Conservation (phyloP, 2,329 filamentous ascomycete genomes). For the Trichoderma arundinaceum region DNA sequence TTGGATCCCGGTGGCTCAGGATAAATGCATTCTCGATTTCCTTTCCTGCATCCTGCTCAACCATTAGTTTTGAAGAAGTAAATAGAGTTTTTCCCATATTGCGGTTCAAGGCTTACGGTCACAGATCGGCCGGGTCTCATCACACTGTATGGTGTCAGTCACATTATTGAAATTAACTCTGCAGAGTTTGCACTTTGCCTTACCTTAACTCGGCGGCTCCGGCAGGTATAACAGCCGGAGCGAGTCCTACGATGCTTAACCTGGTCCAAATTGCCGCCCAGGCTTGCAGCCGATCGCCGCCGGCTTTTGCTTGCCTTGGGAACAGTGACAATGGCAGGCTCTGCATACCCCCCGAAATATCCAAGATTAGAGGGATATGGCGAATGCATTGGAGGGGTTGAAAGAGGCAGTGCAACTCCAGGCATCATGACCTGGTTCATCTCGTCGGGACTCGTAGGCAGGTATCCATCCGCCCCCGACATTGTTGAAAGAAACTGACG, state of each 20-base stretch:
- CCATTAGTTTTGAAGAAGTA: conserved; percentile 28
- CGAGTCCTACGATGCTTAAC: conserved; percentile 93
- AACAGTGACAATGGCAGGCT: conserved; percentile 55
- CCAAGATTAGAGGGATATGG: conserved; percentile 53
- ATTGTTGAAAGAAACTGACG: conserved; percentile 61
- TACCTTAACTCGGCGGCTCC: conserved; percentile 84
- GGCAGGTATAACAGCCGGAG: conserved; percentile 92
- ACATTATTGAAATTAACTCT: conserved; percentile 14
- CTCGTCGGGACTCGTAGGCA: conserved; percentile 49
- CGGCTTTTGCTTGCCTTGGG: conserved; percentile 57
- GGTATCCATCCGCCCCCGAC: conserved; percentile 52
- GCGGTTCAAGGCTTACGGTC: conserved; percentile 62
- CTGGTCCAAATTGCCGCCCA: conserved; percentile 62
- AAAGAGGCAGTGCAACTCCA: conserved; percentile 41
- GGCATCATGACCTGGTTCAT: conserved; percentile 47
- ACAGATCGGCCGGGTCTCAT: conserved; percentile 85
- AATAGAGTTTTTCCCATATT: conserved; percentile 19
- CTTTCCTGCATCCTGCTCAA: conserved; percentile 82
- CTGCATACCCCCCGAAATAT: conserved; percentile 58
- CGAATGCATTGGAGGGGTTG: conserved; percentile 45
- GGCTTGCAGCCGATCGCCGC: conserved; percentile 53
- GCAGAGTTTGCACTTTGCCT: conserved; percentile 31
- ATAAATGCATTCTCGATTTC: conserved; percentile 87
- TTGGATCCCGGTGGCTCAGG: conserved; percentile 68
- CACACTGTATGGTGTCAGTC: conserved; percentile 65